phyloP scores from a whole-genome alignment of 2,329 filamentous ascomycete species.

The Bisporella sp. region DNA sequence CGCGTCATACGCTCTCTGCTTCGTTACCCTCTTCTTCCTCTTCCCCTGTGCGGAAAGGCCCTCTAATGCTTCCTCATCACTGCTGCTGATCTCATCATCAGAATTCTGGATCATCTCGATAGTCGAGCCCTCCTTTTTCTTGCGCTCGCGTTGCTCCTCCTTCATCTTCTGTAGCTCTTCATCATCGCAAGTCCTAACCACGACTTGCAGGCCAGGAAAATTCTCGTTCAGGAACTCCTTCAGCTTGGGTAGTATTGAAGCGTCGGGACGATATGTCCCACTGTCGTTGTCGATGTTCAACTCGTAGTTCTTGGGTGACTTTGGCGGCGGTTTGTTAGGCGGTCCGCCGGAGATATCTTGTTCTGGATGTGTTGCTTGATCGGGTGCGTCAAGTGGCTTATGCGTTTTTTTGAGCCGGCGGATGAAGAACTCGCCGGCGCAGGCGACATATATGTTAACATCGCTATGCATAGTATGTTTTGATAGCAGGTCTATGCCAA shows the following conservation, averaged over 20 bases:
- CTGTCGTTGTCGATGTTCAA: constrained; percentile 93
- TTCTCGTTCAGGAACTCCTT: constrained; percentile 64
- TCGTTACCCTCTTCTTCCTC: constrained; percentile 38
- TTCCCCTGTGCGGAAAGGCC: constrained; percentile 6
- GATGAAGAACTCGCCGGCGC: constrained; percentile 88
- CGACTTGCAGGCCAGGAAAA: constrained; percentile 69
- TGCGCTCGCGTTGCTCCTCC: constrained; percentile 63
- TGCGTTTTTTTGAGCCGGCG: constrained; percentile 55
- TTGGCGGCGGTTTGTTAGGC: constrained; percentile 35
- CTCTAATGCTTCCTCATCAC: constrained; percentile 29
- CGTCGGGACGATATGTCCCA: constrained; percentile 86
- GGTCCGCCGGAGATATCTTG: constrained; percentile 41
- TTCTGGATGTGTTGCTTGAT: constrained; percentile 46
- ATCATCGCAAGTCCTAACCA: constrained; percentile 72
- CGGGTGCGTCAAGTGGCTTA: constrained; percentile 33
- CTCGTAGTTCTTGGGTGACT: constrained; percentile 60
- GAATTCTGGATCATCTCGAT: constrained; percentile 51
- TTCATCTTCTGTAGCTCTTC: constrained; percentile 70
- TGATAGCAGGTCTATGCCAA: constrained; percentile 84
- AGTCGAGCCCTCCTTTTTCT: constrained; percentile 54
- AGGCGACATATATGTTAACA: constrained; percentile 85
- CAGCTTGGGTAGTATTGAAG: constrained; percentile 64
- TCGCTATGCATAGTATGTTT: constrained; percentile 98
- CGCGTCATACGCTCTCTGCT: constrained; percentile 42
- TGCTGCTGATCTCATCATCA: constrained; percentile 25